A percentile compares a stretch with the other conserved stretches of the same genome.
Evolutionary conservation across 1,139 yeast genomes (phyloP).

Genomic region (Zygosaccharomyces pseudobailii): DNA sequence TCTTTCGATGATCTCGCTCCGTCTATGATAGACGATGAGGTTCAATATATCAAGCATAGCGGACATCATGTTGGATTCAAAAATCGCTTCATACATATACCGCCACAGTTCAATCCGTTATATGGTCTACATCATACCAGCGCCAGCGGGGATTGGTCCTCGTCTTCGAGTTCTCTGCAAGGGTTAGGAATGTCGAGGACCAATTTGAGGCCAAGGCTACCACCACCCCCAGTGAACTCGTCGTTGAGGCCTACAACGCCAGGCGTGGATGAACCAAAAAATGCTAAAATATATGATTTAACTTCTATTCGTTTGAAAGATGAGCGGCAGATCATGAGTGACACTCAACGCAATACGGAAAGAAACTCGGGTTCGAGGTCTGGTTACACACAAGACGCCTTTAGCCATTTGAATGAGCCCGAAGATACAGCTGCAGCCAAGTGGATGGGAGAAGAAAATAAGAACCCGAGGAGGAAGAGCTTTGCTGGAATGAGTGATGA

Average conservation of each 20-base stretch:
- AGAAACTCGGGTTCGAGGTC: slow-evolving; percentile 28
- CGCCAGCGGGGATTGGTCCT: background rate
- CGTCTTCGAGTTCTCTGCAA: background rate
- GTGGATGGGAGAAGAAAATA: slow-evolving; percentile 3
- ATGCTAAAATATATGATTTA: slow-evolving; percentile 22
- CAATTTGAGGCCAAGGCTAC: slow-evolving; percentile 22
- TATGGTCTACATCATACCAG: slow-evolving; percentile 8
- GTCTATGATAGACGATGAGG: slow-evolving; percentile 29
- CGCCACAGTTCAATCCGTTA: slow-evolving; percentile 31
- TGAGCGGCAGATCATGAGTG: slow-evolving; percentile 18
- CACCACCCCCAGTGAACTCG: slow-evolving; percentile 36
- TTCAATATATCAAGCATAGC: slow-evolving; percentile 17
- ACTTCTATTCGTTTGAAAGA: slow-evolving; percentile 17
- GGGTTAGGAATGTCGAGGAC: background rate
- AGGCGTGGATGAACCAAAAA: slow-evolving; percentile 14
- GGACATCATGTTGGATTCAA: slow-evolving; percentile 22
- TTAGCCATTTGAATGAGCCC: slow-evolving; percentile 32
- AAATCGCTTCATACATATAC: slow-evolving; percentile 29
- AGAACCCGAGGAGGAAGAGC: slow-evolving; percentile 44
- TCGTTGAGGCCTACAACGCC: slow-evolving; percentile 23
- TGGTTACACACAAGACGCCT: slow-evolving; percentile 32
- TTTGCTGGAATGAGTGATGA: slow-evolving; percentile 61
- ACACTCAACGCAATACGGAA: slow-evolving; percentile 30
- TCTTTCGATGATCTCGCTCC: slow-evolving; percentile 35
- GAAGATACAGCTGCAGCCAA: slow-evolving; percentile 27